A percentile compares a stretch with the other conserved stretches of the same genome.
phyloP scores from a whole-genome alignment of 2,329 filamentous ascomycete species.

The Talaromyces islandicus region DNA sequence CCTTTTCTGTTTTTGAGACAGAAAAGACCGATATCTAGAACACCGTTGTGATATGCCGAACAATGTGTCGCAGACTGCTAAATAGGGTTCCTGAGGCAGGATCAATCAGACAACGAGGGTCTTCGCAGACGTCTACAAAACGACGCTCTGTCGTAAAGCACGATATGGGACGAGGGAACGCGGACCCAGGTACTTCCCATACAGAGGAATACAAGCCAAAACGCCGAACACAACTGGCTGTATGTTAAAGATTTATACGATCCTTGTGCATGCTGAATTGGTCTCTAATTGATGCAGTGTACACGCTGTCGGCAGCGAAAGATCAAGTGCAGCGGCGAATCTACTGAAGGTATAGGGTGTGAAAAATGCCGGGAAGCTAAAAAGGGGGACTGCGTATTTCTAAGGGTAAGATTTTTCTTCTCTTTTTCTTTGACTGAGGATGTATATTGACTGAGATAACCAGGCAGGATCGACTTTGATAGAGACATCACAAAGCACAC shows the following conservation, averaged over 20 bases:
- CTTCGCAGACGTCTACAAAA: background rate
- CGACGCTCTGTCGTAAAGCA: background rate
- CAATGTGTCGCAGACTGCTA: background rate
- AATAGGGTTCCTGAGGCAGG: background rate
- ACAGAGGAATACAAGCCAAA: background rate
- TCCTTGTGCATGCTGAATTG: background rate
- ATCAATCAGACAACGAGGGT: background rate
- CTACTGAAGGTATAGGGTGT: slow-evolving; percentile 70
- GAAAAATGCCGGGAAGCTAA: slow-evolving; percentile 69
- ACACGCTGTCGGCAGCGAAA: slow-evolving; percentile 85
- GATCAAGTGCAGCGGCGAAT: slow-evolving; percentile 88
- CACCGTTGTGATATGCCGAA: background rate
- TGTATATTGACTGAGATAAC: background rate
- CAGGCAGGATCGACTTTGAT: background rate
- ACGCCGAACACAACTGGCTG: slow-evolving; percentile 18
- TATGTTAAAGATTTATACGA: slow-evolving; percentile 2
- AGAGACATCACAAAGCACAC: background rate
- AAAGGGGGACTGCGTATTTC: slow-evolving; percentile 15
- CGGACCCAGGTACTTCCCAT: background rate
- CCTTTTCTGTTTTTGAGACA: background rate
- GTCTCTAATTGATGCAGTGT: slow-evolving; percentile 54
- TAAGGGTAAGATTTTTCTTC: slow-evolving; percentile 2
- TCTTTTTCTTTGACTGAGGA: background rate
- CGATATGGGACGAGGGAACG: background rate
- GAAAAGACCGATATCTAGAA: too few relatives aligned